Conservation (phyloP, 2,329 filamentous ascomycete genomes). For the Fusarium graminum region DNA sequence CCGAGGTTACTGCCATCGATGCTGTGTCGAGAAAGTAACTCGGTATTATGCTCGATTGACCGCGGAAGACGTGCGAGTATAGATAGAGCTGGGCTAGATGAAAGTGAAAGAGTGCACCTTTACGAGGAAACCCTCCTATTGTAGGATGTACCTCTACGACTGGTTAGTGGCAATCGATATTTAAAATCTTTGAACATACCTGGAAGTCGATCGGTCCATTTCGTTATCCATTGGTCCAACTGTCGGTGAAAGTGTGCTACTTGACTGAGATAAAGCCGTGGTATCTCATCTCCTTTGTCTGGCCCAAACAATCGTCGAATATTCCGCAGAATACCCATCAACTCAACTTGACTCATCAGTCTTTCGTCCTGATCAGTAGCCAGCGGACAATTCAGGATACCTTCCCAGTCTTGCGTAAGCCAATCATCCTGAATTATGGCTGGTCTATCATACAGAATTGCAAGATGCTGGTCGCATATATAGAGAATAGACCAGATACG, state of each 20-base stretch:
- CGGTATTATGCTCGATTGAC: slow-evolving; percentile 52
- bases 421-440: slow-evolving; percentile 70
- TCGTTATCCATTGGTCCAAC: slow-evolving; percentile 55
- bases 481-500: slow-evolving; percentile 73
- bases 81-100: slow-evolving; percentile 59
- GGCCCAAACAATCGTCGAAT: slow-evolving; percentile 68
- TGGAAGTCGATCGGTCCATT: slow-evolving; percentile 52
- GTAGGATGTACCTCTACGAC: slow-evolving; percentile 49
- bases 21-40: slow-evolving; percentile 53
- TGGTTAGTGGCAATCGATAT: neutral
- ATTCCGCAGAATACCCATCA: slow-evolving; percentile 69
- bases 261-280: slow-evolving; percentile 65
- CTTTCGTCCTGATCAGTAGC: slow-evolving; percentile 68
- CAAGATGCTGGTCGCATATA: slow-evolving; percentile 72
- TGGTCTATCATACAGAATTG: slow-evolving; percentile 70
- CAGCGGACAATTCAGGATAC: slow-evolving; percentile 63
- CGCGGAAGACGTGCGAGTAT: slow-evolving; percentile 58
- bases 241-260: slow-evolving; percentile 52
- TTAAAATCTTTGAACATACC: slow-evolving; percentile 38
- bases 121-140: slow-evolving; percentile 57
- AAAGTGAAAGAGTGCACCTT: slow-evolving; percentile 57
- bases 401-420: slow-evolving; percentile 69
- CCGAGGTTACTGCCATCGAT: slow-evolving; percentile 53
- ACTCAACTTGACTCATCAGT: slow-evolving; percentile 68
- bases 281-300: slow-evolving; percentile 65